Evolutionary conservation across 2,329 filamentous ascomycete species (phyloP), one percentile per base, ranked within the genome.

Genomic region (Fusarium sp.): DNA sequence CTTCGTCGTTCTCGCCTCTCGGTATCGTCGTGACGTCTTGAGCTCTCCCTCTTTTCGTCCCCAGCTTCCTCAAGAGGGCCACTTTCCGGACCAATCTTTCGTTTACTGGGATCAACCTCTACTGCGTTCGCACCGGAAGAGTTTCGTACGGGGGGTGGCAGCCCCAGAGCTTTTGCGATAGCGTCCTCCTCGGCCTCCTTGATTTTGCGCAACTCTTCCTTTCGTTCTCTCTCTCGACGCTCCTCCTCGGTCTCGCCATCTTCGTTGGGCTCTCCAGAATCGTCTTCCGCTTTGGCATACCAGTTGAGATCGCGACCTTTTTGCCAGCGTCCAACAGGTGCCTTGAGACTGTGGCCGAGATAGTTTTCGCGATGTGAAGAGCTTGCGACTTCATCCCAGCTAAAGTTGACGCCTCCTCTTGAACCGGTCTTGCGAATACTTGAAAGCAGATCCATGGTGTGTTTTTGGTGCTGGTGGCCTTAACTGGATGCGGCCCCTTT

Each of bases 131-230:
- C 87, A 8, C 87, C 89, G 3, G 88, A 89, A 2, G 85, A 85
- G 55, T 90, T 88, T 58, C 90, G 87, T 12, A 87, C 84, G 2
- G 92, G 89, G 4, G 93, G 87, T 1, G 94, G 94, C 36, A 98
- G 84, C 0, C 96, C 96, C 61, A 99, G 85, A 1, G 95, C 95
- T 49, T 87, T 88, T 7, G 94, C 91, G 80, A 98, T 92, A 4
- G 95, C 96, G 81, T 98, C 96, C 80, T 98, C 94, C 79, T 99
- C 96, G 0, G 93, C 94, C 81, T 98, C 93, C 79, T 98, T 98
- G 80, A 98, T 88, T 75, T 88, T 91, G 76, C 90, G 90, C 77
- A 96, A 88, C 82, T 98, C 96, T 78, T 94, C 93, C 69, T 90
- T 91, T 61, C 93, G 87, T 79, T 92, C 89, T 70, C 90, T 85